These are phyloP conservation scores for Ambrosia trifida DNA, from an alignment of 129 eudicot genomes.

Conservation along the genomic window DNA sequence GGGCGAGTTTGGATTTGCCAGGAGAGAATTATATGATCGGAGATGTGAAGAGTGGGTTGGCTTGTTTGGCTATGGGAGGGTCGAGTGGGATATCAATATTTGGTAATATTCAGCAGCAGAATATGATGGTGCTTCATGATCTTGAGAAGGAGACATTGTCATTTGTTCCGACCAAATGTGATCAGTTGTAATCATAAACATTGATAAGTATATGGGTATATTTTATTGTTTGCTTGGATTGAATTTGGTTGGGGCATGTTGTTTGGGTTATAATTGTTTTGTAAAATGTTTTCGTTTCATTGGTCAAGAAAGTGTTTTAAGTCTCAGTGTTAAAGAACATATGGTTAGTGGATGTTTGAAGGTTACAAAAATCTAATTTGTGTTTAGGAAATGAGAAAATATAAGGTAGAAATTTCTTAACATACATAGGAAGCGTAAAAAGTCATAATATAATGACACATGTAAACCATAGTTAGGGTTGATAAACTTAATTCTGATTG, in stretches of 20 bases:
- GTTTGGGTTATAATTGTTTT: background rate
- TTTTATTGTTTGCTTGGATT: constrained; percentile 3
- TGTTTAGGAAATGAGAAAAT: no score
- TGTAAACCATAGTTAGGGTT: no score
- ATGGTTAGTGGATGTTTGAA: no score
- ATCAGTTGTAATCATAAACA: constrained; percentile 39
- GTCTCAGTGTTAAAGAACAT: no score
- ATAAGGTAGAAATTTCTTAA: no score
- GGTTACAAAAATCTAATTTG: no score
- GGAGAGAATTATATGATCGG: constrained; percentile 68
- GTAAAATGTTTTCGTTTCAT: background rate
- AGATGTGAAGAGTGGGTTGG: constrained; percentile 49
- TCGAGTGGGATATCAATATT: constrained; percentile 78
- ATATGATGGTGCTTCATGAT: constrained; percentile 69
- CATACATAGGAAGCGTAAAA: no score
- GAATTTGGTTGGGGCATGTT: background rate
- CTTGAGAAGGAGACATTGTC: constrained; percentile 65
- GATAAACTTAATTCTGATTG: no score
- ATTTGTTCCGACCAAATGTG: constrained; percentile 64
- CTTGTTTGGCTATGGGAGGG: constrained; percentile 82
- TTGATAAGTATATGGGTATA: constrained; percentile 2
- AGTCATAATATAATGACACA: no score
- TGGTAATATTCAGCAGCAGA: constrained; percentile 83
- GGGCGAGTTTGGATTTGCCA: constrained; percentile 64
- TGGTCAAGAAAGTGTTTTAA: no score